Conservation (phyloP, 2,329 filamentous ascomycete genomes). For the Pseudogymnoascus sp. region DNA sequence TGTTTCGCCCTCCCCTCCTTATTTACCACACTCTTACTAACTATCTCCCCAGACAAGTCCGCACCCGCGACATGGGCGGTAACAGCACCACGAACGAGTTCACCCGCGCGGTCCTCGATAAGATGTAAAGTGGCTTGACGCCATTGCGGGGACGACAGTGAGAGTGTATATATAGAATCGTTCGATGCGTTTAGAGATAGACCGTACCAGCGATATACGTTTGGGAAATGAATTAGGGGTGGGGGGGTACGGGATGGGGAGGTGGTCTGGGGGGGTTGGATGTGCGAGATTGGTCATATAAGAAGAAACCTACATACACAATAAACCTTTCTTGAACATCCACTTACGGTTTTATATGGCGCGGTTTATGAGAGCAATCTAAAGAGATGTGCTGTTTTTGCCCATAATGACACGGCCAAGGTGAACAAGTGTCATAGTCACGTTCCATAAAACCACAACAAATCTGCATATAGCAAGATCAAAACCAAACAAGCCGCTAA, state of each 20-base stretch:
- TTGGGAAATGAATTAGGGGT: neutral
- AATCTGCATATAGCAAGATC: neutral
- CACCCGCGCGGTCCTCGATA: constrained; percentile 84
- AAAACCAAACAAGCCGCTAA: neutral
- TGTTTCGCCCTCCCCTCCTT: constrained; percentile 30
- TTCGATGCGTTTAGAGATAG: neutral
- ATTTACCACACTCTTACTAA: constrained; percentile 23
- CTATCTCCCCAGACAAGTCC: constrained; percentile 53
- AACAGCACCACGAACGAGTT: constrained; percentile 85
- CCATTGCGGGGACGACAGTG: neutral
- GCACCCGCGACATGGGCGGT: constrained; percentile 95
- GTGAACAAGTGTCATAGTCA: neutral
- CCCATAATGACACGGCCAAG: neutral
- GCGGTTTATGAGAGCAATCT: neutral
- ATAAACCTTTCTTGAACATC: neutral
- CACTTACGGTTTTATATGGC: neutral
- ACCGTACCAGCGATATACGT: neutral
- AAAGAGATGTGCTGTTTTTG: neutral
- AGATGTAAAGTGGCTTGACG: constrained; percentile 62
- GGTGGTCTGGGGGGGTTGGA: neutral
- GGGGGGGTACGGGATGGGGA: neutral
- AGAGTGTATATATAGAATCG: constrained; percentile 2
- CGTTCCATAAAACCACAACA: neutral
- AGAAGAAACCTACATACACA: neutral
- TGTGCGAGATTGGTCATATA: neutral